Evolutionary conservation across 805 yeast species (phyloP), one percentile per base, ranked within the genome.

Genomic region (Candida parachauliodes): DNA sequence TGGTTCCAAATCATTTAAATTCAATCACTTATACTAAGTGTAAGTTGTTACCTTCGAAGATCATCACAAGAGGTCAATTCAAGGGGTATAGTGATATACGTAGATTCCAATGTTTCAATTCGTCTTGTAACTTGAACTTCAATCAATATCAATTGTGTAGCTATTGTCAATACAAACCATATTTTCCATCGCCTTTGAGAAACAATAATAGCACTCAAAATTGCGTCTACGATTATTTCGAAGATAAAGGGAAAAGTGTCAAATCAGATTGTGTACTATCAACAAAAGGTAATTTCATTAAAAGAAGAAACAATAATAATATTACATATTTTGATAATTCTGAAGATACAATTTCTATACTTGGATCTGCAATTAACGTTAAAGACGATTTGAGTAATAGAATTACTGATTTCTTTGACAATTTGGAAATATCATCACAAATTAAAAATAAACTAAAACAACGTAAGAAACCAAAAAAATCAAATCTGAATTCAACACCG

Each of bases 161-260:
- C 17, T 44, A 49, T 33, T 50, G 55, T 41, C 32, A 34, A 23
- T 28, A 36, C 32, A 28, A 47, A 17, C 53, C 55, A 2, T 41
- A 45, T 25, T 42, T 45, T 16, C 27, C 46, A 19, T 44, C 49
- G n/a, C 51, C 54, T 15, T 41, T 49, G 21, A 33, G 42, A 26
- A 38, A 21, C 25, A 15, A 16, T 17, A 19, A 24, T 23, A 10
- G 27, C 9, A 28, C 4, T 11, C 6, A 16, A 10, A 24, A 18
- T 14, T 21, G 17, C 10, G 17, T 7, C 9, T 12, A 6, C 5
- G 29, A 25, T 10, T 29, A 32, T 17, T 9, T 16, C 17, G 11
- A 9, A 16, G 10, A 21, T 21, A 8, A 12, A 10, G 10, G 12
- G 7, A 22, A 9, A 22, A 7, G 12, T 15, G 35, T 32, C 17